A percentile compares a stretch with the other conserved stretches of the same genome.
Evolutionary conservation across 345 rosid species (phyloP).

Genomic region (Reutealis trisperma): DNA sequence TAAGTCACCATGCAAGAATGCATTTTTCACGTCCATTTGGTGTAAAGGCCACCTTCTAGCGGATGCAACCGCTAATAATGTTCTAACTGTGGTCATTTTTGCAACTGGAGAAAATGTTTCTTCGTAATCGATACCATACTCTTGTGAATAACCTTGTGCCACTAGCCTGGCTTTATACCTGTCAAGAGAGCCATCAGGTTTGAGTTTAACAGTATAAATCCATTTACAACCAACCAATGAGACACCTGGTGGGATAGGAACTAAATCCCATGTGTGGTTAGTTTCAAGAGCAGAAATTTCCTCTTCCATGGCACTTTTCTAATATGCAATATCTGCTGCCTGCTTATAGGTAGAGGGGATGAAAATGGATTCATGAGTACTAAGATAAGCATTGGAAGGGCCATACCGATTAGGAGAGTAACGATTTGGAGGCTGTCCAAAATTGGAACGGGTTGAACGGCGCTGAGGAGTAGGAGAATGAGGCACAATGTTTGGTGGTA

Average conservation of each 20-base stretch:
- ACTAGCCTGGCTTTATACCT: not conserved
- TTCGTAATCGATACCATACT: not conserved
- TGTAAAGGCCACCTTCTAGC: not conserved
- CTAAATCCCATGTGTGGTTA: not conserved
- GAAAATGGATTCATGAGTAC: not conserved
- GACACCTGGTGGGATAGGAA: not conserved
- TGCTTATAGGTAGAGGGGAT: not conserved
- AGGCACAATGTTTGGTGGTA: fast-evolving
- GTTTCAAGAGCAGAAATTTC: not conserved
- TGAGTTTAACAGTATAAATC: too few species aligned
- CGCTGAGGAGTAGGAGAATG: not conserved
- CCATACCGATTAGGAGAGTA: not conserved
- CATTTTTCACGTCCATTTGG: not conserved
- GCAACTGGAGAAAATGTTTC: not conserved
- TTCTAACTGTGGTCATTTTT: not conserved
- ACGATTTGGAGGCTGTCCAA: not conserved
- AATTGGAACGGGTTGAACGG: not conserved
- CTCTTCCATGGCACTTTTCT: not conserved
- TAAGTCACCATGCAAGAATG: not conserved
- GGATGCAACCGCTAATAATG: not conserved
- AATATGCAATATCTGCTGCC: not conserved
- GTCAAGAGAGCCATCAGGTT: not conserved
- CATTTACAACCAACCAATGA: too few species aligned
- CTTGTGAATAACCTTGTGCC: not conserved
- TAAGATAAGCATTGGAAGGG: not conserved